Conservation (phyloP, 75 land plant genomes). For the Picea sitchensis region DNA sequence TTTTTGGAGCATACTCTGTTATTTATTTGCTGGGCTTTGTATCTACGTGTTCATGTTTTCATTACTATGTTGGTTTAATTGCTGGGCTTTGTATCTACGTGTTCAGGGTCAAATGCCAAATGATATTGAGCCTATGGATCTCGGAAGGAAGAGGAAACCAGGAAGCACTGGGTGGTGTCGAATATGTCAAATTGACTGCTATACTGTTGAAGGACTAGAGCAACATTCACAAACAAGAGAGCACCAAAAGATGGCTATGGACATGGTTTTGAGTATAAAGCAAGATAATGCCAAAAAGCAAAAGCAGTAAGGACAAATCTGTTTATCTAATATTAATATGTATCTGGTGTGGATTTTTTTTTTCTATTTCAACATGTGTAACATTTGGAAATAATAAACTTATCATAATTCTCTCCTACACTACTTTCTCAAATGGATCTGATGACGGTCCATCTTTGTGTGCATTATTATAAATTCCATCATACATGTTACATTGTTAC, state of each 20-base stretch:
- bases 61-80: not conserved
- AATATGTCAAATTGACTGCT: constrained; percentile 81
- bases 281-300: constrained; percentile 14
- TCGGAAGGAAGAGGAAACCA: constrained; percentile 52
- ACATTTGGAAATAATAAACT: too few species aligned
- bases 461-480: too few species aligned
- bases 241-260: constrained; percentile 78
- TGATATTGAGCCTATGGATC: constrained; percentile 45
- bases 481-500: too few species aligned
- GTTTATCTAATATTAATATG: too few species aligned
- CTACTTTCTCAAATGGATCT: too few species aligned
- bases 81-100: not conserved
- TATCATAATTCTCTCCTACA: too few species aligned
- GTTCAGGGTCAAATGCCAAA: constrained; percentile 18
- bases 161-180: constrained; percentile 74
- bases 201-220: constrained; percentile 72
- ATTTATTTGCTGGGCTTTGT: not conserved
- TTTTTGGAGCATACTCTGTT: not conserved
- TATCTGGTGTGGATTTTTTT: too few species aligned
- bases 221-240: constrained; percentile 69
- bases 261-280: constrained; percentile 68
- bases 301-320: too few species aligned
- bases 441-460: too few species aligned
- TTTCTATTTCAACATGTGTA: too few species aligned
- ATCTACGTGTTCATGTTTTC: not conserved